phyloP scores from a whole-genome alignment of 1,284 basidiomycete genomes.

The Xerocomus nothofagi region DNA sequence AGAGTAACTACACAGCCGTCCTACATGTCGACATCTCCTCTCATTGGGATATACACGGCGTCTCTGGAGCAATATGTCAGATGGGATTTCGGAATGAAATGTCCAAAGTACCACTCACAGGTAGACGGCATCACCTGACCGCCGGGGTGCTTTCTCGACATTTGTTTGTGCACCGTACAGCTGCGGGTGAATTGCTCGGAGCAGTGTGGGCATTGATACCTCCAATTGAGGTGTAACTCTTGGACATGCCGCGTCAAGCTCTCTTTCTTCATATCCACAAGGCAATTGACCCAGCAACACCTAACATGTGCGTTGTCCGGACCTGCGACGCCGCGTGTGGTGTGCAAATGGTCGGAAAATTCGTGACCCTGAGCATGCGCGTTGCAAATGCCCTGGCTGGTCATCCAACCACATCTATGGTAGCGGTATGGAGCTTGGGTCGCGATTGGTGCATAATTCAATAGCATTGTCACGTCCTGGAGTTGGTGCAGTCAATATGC shows the following conservation, averaged over 20 bases:
- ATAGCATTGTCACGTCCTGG: slow-evolving; percentile 16
- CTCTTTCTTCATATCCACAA: slow-evolving; percentile 28
- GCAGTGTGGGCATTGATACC: slow-evolving; percentile 21
- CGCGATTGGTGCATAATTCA: no score
- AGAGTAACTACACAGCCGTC: no score
- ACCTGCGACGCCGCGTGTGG: slow-evolving; percentile 16
- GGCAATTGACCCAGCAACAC: slow-evolving; percentile 26
- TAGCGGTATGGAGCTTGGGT: slow-evolving; percentile 5
- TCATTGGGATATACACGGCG: background rate
- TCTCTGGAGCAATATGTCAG: slow-evolving; percentile 7
- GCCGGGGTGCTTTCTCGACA: slow-evolving; percentile 10
- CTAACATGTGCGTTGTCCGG: slow-evolving; percentile 11
- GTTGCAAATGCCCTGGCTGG: background rate
- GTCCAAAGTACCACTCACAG: slow-evolving; percentile 9
- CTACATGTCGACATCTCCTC: no score
- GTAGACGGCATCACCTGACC: background rate
- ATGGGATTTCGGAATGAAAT: background rate
- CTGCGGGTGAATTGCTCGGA: slow-evolving; percentile 29
- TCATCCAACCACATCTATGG: slow-evolving; percentile 21
- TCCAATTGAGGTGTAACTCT: slow-evolving; percentile 31
- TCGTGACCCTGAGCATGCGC: slow-evolving; percentile 1
- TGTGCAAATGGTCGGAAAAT: slow-evolving; percentile 30
- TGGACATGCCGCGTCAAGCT: slow-evolving; percentile 29
- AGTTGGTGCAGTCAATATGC: slow-evolving; percentile 4
- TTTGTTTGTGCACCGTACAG: slow-evolving; percentile 22